phyloP scores from a whole-genome alignment of 345 rosid genomes.

The Arabidopsis arenosa region DNA sequence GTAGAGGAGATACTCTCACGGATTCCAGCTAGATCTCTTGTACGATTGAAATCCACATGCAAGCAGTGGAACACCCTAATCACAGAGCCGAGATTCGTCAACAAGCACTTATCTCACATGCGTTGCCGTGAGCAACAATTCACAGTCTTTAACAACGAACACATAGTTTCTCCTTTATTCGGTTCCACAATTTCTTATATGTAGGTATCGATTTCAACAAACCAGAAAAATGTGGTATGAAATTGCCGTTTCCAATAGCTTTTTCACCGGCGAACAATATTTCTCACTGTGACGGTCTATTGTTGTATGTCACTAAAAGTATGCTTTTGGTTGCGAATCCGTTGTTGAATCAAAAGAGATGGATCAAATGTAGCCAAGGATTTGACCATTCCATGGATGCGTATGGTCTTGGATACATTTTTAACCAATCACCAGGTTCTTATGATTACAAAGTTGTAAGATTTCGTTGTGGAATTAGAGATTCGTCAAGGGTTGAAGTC shows the following conservation, averaged over 20 bases:
- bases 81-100: background rate
- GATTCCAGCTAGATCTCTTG: background rate
- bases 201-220: background rate
- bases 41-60: background rate
- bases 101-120: background rate
- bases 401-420: constrained; percentile 31
- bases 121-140: constrained; percentile 21
- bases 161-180: background rate
- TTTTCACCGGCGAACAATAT: background rate
- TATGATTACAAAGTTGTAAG: constrained; percentile 18
- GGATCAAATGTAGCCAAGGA: background rate
- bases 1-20: constrained; percentile 10
- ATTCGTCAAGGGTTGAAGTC: background rate
- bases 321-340: constrained; percentile 17
- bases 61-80: constrained; percentile 17
- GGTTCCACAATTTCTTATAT: background rate
- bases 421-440: background rate
- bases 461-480: background rate
- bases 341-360: constrained; percentile 11
- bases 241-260: background rate
- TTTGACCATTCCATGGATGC: background rate
- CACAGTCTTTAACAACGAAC: background rate
- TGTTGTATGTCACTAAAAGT: constrained; percentile 1
- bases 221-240: background rate
- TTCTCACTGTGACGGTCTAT: constrained; percentile 27